Percentiles rank a stretch among this genome's conserved stretches.
These are phyloP conservation scores for Penicillium sp. DNA, from an alignment of 2,329 filamentous ascomycete species.

Conservation along the genomic window DNA sequence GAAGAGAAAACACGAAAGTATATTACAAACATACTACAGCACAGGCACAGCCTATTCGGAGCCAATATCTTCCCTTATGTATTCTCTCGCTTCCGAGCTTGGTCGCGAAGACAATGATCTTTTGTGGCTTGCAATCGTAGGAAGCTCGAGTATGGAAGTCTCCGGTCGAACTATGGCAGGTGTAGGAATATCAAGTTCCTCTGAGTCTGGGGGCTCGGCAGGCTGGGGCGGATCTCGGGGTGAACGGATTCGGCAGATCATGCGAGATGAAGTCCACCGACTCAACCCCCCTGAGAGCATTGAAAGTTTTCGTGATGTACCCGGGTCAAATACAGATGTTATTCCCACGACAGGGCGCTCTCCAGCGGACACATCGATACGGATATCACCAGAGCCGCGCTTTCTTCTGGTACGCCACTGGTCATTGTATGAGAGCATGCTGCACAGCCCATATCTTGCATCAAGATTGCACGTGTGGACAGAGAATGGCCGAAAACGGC, in stretches of 20 bases:
- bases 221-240: slow-evolving; percentile 81
- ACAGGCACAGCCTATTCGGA: slow-evolving; percentile 89
- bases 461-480: slow-evolving; percentile 92
- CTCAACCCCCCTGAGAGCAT: slow-evolving; percentile 72
- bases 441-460: slow-evolving; percentile 92
- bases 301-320: slow-evolving; percentile 57
- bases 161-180: slow-evolving; percentile 83
- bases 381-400: slow-evolving; percentile 86
- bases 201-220: slow-evolving; percentile 51
- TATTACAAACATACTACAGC: slow-evolving; percentile 78
- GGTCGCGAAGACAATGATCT: slow-evolving; percentile 96
- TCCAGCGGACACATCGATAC: slow-evolving; percentile 86
- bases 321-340: slow-evolving; percentile 68
- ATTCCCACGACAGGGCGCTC: slow-evolving; percentile 85
- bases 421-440: slow-evolving; percentile 97
- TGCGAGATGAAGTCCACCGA: slow-evolving; percentile 90
- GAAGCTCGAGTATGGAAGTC: slow-evolving; percentile 88
- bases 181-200: slow-evolving; percentile 60
- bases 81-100: slow-evolving; percentile 89
- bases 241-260: slow-evolving; percentile 75
- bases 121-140: slow-evolving; percentile 91
- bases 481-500: slow-evolving; percentile 77
- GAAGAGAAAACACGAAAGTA: slow-evolving; percentile 69
- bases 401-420: slow-evolving; percentile 92
- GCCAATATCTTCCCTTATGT: slow-evolving; percentile 89